Evolutionary conservation across 2,329 filamentous ascomycete species (phyloP).

Genomic region (Alternaria sp.): DNA sequence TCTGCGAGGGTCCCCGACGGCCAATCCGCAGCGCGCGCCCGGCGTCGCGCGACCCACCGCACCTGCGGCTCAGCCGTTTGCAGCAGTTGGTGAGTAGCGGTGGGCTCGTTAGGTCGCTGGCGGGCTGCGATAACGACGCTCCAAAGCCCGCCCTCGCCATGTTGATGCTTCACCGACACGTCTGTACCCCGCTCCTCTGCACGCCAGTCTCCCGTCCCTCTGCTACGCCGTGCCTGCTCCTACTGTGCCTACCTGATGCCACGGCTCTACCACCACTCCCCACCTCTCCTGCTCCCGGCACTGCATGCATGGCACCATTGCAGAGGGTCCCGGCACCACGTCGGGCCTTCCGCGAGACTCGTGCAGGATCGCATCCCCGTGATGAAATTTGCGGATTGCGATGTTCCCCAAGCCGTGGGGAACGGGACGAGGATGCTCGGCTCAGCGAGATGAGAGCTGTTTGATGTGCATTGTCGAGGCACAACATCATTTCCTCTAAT

Average conservation of each 20-base stretch:
- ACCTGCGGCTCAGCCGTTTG: constrained; percentile 41
- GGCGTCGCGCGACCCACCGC: constrained; percentile 18
- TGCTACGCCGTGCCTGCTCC: background rate
- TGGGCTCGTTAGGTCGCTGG: constrained; percentile 25
- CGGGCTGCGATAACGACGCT: constrained; percentile 34
- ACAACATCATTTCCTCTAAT: constrained; percentile 22
- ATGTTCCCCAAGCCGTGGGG: constrained; percentile 31
- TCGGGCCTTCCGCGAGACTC: constrained; percentile 16
- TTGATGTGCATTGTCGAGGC: constrained; percentile 25
- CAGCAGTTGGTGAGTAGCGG: constrained; percentile 33
- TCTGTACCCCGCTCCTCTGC: constrained; percentile 31
- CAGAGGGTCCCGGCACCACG: constrained; percentile 13
- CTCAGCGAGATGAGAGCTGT: constrained; percentile 30
- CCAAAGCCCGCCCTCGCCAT: constrained; percentile 9
- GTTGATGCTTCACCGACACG: constrained; percentile 33
- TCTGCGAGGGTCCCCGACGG: background rate
- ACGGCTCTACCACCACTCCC: constrained; percentile 12
- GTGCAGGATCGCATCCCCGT: constrained; percentile 15
- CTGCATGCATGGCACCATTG: constrained; percentile 8
- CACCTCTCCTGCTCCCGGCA: constrained; percentile 9
- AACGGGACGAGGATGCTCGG: constrained; percentile 14
- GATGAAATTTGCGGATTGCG: constrained; percentile 5
- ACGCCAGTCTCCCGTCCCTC: background rate
- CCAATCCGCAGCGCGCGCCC: constrained; percentile 22
- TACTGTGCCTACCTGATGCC: background rate